These are phyloP conservation scores for Dipodascus geniculatus DNA, from an alignment of 805 yeast species.

Conservation along the genomic window DNA sequence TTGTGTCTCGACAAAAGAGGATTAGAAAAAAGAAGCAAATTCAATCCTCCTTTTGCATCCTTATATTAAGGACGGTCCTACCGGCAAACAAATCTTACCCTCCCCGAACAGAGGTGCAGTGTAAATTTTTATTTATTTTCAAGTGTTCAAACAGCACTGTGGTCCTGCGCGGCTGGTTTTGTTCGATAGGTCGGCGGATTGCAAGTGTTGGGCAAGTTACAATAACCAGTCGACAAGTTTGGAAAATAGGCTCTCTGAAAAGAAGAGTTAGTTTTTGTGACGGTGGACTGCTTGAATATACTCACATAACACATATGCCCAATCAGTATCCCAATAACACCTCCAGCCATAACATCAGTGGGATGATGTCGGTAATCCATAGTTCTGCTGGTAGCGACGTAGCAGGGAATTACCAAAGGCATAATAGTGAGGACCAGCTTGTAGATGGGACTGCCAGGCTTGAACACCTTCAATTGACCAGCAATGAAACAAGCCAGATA, in stretches of 20 bases:
- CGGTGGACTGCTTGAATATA: neutral
- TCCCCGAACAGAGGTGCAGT: too few relatives aligned
- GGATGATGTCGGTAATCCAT: conserved; percentile 90
- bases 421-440: conserved; percentile 13
- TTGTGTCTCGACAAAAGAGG: too few relatives aligned
- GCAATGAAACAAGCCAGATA: conserved; percentile 31
- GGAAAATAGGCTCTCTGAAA: neutral
- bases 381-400: conserved; percentile 77
- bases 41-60: too few relatives aligned
- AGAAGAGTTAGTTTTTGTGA: neutral
- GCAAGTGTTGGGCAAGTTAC: neutral
- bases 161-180: neutral
- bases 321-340: conserved; percentile 46
- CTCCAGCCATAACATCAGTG: conserved; percentile 69
- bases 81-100: too few relatives aligned
- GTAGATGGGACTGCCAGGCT: conserved; percentile 21
- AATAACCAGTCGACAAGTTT: neutral
- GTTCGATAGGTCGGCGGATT: neutral
- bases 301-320: conserved; percentile 42
- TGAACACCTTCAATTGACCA: conserved; percentile 37
- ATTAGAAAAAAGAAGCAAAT: too few relatives aligned
- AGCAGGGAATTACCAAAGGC: conserved; percentile 46
- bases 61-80: too few relatives aligned
- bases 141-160: neutral
- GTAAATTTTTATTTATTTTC: neutral